phyloP scores from a whole-genome alignment of 495 filamentous ascomycete genomes.

The Hypoxylon fragiforme region DNA sequence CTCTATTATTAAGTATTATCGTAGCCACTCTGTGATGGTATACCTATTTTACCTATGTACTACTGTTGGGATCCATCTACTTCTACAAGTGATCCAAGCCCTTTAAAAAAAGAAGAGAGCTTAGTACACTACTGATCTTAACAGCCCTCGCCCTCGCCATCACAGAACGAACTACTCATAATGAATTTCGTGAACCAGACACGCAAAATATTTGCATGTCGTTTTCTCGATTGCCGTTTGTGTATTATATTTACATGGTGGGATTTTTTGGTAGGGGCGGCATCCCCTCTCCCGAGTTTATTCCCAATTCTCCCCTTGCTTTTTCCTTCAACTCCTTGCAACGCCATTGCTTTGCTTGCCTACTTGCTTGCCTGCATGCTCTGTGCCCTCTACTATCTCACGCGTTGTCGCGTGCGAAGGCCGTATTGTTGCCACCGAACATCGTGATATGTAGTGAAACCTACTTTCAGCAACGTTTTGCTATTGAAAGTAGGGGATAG shows the following conservation, averaged over 20 bases:
- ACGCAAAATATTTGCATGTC: slow-evolving; percentile 7
- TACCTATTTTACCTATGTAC: too few species aligned
- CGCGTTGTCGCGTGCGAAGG: not conserved
- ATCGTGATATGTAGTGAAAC: slow-evolving; percentile 17
- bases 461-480: not conserved
- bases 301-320: slow-evolving; percentile 1
- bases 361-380: not conserved
- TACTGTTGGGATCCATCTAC: too few species aligned
- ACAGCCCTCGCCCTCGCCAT: too few species aligned
- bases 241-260: slow-evolving; percentile 35
- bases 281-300: not conserved
- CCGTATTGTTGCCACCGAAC: slow-evolving; percentile 3
- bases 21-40: too few species aligned
- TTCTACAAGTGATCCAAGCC: too few species aligned
- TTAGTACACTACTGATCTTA: too few species aligned
- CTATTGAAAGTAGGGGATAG: not conserved
- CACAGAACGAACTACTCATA: not conserved
- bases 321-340: slow-evolving; percentile 26
- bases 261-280: not conserved
- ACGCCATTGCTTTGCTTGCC: slow-evolving; percentile 27
- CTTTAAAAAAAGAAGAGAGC: too few species aligned
- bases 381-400: too few species aligned
- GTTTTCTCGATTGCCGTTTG: slow-evolving; percentile 20
- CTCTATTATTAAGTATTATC: too few species aligned
- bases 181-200: slow-evolving; percentile 8